Evolutionary conservation across 2,329 filamentous ascomycete species (phyloP).

Genomic region (Hypoxylon sp.): DNA sequence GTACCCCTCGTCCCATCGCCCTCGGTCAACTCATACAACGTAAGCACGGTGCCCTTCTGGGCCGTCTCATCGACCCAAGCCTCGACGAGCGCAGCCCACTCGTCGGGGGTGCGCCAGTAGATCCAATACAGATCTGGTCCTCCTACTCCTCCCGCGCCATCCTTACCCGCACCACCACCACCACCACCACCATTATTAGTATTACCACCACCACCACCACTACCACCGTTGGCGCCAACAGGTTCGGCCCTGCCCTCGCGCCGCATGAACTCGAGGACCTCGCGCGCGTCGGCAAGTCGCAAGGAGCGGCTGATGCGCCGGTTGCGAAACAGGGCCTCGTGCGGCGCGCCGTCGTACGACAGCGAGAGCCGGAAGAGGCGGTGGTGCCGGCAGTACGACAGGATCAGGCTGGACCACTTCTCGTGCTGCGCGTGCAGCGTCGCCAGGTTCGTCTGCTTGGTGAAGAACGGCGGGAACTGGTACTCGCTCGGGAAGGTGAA

Average conservation of each 20-base stretch:
- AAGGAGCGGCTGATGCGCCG: constrained; percentile 61
- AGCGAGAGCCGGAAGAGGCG: constrained; percentile 79
- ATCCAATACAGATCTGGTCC: constrained; percentile 69
- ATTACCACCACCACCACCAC: constrained; percentile 42
- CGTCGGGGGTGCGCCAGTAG: constrained; percentile 86
- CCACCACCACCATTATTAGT: constrained; percentile 50
- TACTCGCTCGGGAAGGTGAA: constrained; percentile 72
- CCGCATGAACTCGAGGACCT: constrained; percentile 67
- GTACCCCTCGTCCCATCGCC: constrained; percentile 80
- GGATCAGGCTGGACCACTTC: constrained; percentile 88
- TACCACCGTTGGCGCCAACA: constrained; percentile 49
- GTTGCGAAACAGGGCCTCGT: constrained; percentile 65
- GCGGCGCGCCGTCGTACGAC: constrained; percentile 42
- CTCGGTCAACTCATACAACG: constrained; percentile 88
- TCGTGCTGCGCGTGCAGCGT: constrained; percentile 79
- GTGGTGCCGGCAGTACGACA: constrained; percentile 82
- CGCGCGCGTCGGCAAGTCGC: constrained; percentile 59
- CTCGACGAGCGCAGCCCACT: constrained; percentile 85
- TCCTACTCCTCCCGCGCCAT: too few relatives aligned
- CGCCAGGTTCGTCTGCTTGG: constrained; percentile 76
- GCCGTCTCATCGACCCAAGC: constrained; percentile 87
- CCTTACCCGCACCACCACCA: too few relatives aligned
- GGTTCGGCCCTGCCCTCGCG: constrained; percentile 72
- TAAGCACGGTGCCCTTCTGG: constrained; percentile 88
- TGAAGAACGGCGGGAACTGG: constrained; percentile 87